phyloP scores from a whole-genome alignment of 495 filamentous ascomycete species.

The Penicillium angulare region DNA sequence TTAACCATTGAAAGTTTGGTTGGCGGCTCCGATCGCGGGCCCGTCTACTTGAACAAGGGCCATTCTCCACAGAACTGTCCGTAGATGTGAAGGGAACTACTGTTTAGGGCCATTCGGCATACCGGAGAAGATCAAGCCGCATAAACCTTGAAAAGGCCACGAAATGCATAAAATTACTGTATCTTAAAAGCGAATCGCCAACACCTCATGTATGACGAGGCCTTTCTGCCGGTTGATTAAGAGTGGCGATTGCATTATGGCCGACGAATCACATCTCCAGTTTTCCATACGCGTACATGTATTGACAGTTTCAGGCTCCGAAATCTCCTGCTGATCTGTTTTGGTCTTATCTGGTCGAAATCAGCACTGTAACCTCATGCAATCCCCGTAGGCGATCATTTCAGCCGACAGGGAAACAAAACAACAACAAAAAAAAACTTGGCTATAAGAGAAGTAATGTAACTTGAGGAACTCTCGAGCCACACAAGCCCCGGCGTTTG shows the following conservation, averaged over 20 bases:
- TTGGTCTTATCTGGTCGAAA: not conserved
- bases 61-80: not conserved
- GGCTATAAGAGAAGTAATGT: not conserved
- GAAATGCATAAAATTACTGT: too few relatives aligned
- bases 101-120: slow-evolving; percentile 2
- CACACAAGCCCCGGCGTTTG: not conserved
- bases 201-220: slow-evolving; percentile 1
- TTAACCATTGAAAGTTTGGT: not conserved
- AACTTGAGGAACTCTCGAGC: not conserved
- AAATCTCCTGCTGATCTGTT: not conserved
- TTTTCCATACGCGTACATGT: slow-evolving; percentile 6
- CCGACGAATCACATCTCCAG: slow-evolving; percentile 15
- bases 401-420: too few relatives aligned
- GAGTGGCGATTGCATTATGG: slow-evolving; percentile 15
- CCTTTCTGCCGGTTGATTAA: not conserved
- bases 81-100: not conserved
- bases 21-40: not conserved
- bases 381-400: too few relatives aligned
- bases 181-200: too few relatives aligned
- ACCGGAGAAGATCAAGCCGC: slow-evolving; percentile 1
- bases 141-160: not conserved
- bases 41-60: not conserved
- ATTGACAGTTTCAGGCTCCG: slow-evolving; percentile 3
- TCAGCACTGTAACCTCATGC: not conserved
- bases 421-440: too few relatives aligned